Conservation (phyloP, 495 filamentous ascomycete species). For the Penicillium dipodomyicola region DNA sequence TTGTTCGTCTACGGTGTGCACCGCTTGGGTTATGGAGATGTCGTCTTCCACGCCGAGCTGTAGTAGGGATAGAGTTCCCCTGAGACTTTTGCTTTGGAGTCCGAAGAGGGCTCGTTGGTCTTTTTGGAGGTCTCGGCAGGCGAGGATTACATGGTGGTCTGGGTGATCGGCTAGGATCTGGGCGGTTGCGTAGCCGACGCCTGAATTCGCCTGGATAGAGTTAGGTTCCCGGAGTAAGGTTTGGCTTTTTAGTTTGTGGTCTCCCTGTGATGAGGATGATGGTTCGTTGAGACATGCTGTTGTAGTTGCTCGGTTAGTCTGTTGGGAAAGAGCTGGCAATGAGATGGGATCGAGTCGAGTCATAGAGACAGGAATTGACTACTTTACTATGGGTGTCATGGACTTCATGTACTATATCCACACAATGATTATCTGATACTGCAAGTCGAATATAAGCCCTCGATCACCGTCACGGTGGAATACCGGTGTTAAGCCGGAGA, state of each 20-base stretch:
- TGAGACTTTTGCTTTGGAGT: conserved; percentile 14
- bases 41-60: conserved; percentile 33
- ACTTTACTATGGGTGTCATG: background rate
- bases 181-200: conserved; percentile 30
- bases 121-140: conserved; percentile 24
- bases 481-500: background rate
- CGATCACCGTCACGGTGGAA: background rate
- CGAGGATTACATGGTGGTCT: conserved; percentile 31
- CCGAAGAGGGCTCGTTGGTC: conserved; percentile 22
- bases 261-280: conserved; percentile 7
- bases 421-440: background rate
- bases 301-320: background rate
- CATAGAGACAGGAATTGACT: background rate
- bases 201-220: conserved; percentile 30
- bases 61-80: conserved; percentile 25
- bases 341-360: background rate
- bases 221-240: conserved; percentile 1
- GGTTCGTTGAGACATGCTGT: background rate
- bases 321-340: background rate
- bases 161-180: conserved; percentile 21
- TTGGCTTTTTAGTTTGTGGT: background rate
- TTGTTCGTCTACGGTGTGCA: conserved; percentile 15
- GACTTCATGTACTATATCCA: background rate
- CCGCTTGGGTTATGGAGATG: conserved; percentile 28
- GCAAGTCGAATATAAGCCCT: background rate